Percentiles rank a stretch among this genome's conserved stretches.
phyloP scores from a whole-genome alignment of 2,329 filamentous ascomycete species.

The Stagonosporopsis chrysanthemi region DNA sequence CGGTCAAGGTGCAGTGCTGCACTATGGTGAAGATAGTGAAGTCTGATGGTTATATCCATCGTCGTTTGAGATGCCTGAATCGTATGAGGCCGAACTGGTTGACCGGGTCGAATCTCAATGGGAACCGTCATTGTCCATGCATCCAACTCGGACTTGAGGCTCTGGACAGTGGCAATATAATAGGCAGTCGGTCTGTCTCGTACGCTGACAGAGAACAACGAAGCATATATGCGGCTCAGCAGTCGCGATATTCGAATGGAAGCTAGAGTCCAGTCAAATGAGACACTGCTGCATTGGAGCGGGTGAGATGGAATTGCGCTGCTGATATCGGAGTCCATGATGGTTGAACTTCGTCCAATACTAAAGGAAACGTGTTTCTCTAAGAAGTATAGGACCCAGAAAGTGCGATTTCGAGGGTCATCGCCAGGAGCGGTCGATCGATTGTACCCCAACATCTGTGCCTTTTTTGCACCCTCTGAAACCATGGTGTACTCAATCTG shows the following conservation, averaged over 20 bases:
- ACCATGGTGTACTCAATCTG: constrained; percentile 44
- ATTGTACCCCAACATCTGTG: constrained; percentile 42
- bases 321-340: constrained; percentile 25
- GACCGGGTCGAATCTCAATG: background rate
- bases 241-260: background rate
- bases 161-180: background rate
- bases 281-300: background rate
- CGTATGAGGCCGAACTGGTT: background rate
- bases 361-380: constrained; percentile 50
- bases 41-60: background rate
- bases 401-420: constrained; percentile 36
- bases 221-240: background rate
- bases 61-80: background rate
- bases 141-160: background rate
- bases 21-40: background rate
- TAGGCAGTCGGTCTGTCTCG: background rate
- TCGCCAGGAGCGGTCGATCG: constrained; percentile 26
- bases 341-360: constrained; percentile 43
- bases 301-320: background rate
- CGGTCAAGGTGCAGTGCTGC: background rate
- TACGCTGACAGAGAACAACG: background rate
- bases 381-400: constrained; percentile 53
- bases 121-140: background rate
- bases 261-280: background rate
- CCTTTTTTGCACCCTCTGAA: constrained; percentile 39